phyloP scores from a whole-genome alignment of 129 eudicot species.

The Helianthus annuus region HanXRQr2.0-SUNRISE NC_035442.2:128698313-128698812 shows the following conservation, averaged over 20 bases:
- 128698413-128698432: conserved; percentile 52
- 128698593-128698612: conserved; percentile 9
- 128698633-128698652: conserved; percentile 8
- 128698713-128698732: neutral
- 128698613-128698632: neutral
- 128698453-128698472: conserved; percentile 82
- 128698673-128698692: conserved; percentile 12
- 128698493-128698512: conserved; percentile 70
- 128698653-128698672: neutral
- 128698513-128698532: conserved; percentile 22
- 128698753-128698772: no score
- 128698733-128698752: no score
- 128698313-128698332: conserved; percentile 74
- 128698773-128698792: no score
- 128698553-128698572: conserved; percentile 23
- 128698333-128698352: conserved; percentile 66
- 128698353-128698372: conserved; percentile 44
- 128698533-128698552: neutral
- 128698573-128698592: conserved; percentile 15
- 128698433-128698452: conserved; percentile 61
- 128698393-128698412: conserved; percentile 42
- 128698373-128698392: conserved; percentile 35
- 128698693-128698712: conserved; percentile 23
- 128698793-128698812: no score
- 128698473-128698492: conserved; percentile 73